Conservation (phyloP, 768 basidiomycete genomes). For the Psilocybe sp. region DNA sequence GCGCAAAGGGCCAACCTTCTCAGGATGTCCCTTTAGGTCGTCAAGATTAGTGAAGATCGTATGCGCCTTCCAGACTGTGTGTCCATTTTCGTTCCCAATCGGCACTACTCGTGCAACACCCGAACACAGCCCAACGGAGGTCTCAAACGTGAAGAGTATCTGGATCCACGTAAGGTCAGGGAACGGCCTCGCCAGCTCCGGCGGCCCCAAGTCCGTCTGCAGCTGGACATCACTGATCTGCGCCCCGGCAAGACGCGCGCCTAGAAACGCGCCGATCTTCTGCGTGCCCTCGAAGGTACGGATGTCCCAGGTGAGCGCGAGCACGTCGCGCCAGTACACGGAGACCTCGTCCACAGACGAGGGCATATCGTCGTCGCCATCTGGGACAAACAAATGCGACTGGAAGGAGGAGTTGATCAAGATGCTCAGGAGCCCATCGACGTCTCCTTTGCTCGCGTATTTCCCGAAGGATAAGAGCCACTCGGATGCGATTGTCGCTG, state of each 20-base stretch:
- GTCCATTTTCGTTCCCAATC: conserved; percentile 3
- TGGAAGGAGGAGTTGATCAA: conserved; percentile 28
- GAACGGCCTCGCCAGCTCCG: conserved; percentile 25
- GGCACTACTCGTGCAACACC: conserved; percentile 59
- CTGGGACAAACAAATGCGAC: conserved; percentile 14
- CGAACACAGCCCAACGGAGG: conserved; percentile 43
- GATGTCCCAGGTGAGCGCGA: conserved; percentile 64
- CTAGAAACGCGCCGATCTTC: conserved; percentile 42
- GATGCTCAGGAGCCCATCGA: conserved; percentile 30
- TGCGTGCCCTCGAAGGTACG: conserved; percentile 48
- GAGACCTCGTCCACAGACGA: conserved; percentile 10
- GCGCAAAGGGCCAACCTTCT: conserved; percentile 46
- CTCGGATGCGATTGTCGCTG: conserved; percentile 26
- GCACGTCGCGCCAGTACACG: conserved; percentile 57
- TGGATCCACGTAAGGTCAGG: conserved; percentile 59
- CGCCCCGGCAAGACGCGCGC: conserved; percentile 36
- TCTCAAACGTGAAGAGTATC: conserved; percentile 55
- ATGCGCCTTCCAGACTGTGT: conserved; percentile 54
- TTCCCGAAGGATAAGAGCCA: conserved; percentile 42
- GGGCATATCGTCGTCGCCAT: conserved; percentile 4
- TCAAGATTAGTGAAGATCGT: conserved; percentile 58
- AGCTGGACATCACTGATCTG: conserved; percentile 23
- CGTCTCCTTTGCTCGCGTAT: conserved; percentile 29
- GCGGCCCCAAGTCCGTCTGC: conserved; percentile 8
- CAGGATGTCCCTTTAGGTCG: conserved; percentile 49